Conservation (phyloP, 1,284 basidiomycete species). For the Papiliotrema nemorosa region DNA sequence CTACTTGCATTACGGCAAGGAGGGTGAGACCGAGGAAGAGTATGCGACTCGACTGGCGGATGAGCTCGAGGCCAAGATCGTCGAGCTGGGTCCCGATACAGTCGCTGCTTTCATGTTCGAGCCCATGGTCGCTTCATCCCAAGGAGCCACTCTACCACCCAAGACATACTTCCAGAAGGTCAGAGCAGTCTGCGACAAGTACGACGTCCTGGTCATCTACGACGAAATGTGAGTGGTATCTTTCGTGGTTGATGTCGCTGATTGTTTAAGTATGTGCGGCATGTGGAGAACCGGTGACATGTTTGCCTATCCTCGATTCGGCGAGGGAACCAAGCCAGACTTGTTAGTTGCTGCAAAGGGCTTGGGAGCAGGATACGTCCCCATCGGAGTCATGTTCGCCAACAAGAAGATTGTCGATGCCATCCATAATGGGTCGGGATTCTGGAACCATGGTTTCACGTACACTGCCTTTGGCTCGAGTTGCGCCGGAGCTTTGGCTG, state of each 20-base stretch:
- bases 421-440: neutral
- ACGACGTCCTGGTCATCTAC: conserved; percentile 74
- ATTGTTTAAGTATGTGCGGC: conserved; percentile 77
- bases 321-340: conserved; percentile 65
- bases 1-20: conserved; percentile 64
- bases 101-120: conserved; percentile 52
- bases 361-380: conserved; percentile 78
- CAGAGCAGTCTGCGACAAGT: conserved; percentile 76
- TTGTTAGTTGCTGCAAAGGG: conserved; percentile 81
- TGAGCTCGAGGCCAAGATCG: conserved; percentile 78
- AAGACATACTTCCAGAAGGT: conserved; percentile 57
- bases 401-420: conserved; percentile 56
- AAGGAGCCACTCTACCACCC: conserved; percentile 53
- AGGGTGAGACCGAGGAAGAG: conserved; percentile 67
- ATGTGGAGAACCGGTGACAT: conserved; percentile 72
- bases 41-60: conserved; percentile 70
- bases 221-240: too few species aligned
- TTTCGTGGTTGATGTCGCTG: too few species aligned
- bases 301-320: conserved; percentile 57
- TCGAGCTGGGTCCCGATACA: conserved; percentile 71
- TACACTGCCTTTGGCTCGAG: neutral
- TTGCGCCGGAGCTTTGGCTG: neutral
- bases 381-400: conserved; percentile 74
- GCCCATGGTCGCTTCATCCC: conserved; percentile 66
- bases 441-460: conserved; percentile 2